Evolutionary conservation across 148 eudicot genomes (phyloP).

Genomic region (Rhododendron molle): DNA sequence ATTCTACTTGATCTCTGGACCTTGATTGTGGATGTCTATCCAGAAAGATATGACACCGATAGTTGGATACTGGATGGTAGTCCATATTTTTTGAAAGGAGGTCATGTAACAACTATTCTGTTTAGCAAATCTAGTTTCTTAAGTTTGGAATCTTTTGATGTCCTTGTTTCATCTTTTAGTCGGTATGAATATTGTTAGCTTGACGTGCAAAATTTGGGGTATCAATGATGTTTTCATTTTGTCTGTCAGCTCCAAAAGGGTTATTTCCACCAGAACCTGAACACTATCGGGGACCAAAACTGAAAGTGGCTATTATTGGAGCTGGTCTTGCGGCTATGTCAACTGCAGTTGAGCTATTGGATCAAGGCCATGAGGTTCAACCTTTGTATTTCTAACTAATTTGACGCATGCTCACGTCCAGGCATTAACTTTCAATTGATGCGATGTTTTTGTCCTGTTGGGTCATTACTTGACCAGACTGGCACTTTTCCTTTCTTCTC

Average conservation of each 20-base stretch:
- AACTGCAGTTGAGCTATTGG: constrained; percentile 97
- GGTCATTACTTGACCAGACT: not conserved
- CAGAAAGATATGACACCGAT: not conserved
- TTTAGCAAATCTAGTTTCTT: not conserved
- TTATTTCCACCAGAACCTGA: constrained; percentile 95
- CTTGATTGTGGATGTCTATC: not conserved
- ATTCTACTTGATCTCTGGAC: not conserved
- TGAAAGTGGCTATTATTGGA: constrained; percentile 93
- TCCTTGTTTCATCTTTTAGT: not conserved
- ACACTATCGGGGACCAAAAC: constrained; percentile 84
- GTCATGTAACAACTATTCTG: not conserved
- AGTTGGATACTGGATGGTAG: not conserved
- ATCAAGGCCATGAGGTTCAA: constrained; percentile 96
- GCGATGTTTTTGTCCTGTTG: not conserved
- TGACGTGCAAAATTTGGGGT: not conserved
- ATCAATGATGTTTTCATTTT: constrained; percentile 11
- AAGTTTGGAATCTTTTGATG: not conserved
- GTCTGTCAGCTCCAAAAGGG: constrained; percentile 87
- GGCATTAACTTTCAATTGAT: not conserved
- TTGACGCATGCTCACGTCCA: not conserved
- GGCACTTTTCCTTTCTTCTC: not conserved
- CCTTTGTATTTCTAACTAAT: constrained; percentile 2
- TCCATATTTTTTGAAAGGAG: too few species aligned
- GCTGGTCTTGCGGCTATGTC: constrained; percentile 99
- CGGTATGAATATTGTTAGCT: not conserved